Evolutionary conservation across 1,284 basidiomycete genomes (phyloP).

Genomic region (Neotropicomus parvogracilis): DNA sequence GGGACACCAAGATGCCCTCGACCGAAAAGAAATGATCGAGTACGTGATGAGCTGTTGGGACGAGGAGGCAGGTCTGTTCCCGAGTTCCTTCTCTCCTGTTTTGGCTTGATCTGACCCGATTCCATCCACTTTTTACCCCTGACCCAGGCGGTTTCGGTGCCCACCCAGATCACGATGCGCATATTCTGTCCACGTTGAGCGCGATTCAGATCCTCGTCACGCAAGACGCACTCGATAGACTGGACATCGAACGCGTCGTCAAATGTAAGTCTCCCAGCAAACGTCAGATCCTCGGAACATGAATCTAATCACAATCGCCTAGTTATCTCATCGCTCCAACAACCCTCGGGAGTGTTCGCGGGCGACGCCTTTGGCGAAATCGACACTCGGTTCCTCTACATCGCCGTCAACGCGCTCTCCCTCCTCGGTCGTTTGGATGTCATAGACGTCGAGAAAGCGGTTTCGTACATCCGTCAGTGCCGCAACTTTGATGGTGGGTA

Average conservation of each 20-base stretch:
- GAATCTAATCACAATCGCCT: neutral
- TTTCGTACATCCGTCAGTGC: constrained; percentile 74
- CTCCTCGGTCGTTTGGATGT: constrained; percentile 71
- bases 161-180: constrained; percentile 90
- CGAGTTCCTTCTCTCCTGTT: constrained; percentile 1
- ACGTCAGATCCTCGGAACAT: neutral
- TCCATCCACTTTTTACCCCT: too few species aligned
- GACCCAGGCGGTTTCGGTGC: constrained; percentile 84
- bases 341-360: constrained; percentile 83
- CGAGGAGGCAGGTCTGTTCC: constrained; percentile 70
- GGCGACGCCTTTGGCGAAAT: constrained; percentile 90
- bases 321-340: constrained; percentile 85
- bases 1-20: constrained; percentile 72
- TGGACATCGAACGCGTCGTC: constrained; percentile 70
- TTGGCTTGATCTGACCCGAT: constrained; percentile 2
- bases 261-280: constrained; percentile 50
- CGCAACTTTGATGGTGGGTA: constrained; percentile 97
- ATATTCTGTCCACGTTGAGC: constrained; percentile 83
- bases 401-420: constrained; percentile 78
- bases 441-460: constrained; percentile 62
- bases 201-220: constrained; percentile 91
- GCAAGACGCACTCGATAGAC: constrained; percentile 73
- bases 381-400: constrained; percentile 91
- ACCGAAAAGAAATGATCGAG: constrained; percentile 78
- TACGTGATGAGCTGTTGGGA: constrained; percentile 96